A percentile compares a stretch with the other conserved stretches of the same genome.
Evolutionary conservation across 2,329 filamentous ascomycete species (phyloP).

Genomic region (Gyromitra esculenta): DNA sequence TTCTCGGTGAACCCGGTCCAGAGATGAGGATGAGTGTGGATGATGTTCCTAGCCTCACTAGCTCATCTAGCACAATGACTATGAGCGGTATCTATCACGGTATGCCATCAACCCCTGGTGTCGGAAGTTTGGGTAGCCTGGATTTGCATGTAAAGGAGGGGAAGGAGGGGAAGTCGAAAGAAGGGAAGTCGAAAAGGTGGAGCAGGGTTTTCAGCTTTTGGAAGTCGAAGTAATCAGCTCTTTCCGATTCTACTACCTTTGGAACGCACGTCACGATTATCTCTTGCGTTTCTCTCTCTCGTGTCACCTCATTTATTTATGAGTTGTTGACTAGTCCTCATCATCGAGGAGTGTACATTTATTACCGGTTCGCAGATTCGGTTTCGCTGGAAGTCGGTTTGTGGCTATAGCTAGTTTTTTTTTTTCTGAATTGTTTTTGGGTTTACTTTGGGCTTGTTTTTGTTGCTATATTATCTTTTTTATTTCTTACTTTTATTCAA

Average conservation of each 20-base stretch:
- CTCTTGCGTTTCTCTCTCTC: constrained; percentile 32
- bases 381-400: constrained; percentile 28
- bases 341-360: constrained; percentile 46
- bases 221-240: constrained; percentile 54
- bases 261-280: constrained; percentile 42
- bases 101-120: constrained; percentile 54
- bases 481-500: constrained; percentile 52
- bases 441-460: constrained; percentile 50
- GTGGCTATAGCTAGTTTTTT: constrained; percentile 33
- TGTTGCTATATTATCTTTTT: constrained; percentile 51
- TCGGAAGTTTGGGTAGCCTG: constrained; percentile 46
- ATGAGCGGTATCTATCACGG: constrained; percentile 55
- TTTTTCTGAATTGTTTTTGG: constrained; percentile 38
- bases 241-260: constrained; percentile 25
- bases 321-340: constrained; percentile 41
- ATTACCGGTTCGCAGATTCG: constrained; percentile 32
- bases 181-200: constrained; percentile 57
- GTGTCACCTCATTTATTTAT: constrained; percentile 21
- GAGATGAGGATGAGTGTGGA: constrained; percentile 58
- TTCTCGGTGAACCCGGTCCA: constrained; percentile 58
- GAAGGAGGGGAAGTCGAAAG: constrained; percentile 54
- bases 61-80: constrained; percentile 56
- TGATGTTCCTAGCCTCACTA: constrained; percentile 57
- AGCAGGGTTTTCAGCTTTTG: constrained; percentile 57
- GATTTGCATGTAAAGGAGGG: constrained; percentile 42